These are phyloP conservation scores for Aspergillus alliaceus DNA, from an alignment of 2,329 filamentous ascomycete genomes.

Conservation along the genomic window DNA sequence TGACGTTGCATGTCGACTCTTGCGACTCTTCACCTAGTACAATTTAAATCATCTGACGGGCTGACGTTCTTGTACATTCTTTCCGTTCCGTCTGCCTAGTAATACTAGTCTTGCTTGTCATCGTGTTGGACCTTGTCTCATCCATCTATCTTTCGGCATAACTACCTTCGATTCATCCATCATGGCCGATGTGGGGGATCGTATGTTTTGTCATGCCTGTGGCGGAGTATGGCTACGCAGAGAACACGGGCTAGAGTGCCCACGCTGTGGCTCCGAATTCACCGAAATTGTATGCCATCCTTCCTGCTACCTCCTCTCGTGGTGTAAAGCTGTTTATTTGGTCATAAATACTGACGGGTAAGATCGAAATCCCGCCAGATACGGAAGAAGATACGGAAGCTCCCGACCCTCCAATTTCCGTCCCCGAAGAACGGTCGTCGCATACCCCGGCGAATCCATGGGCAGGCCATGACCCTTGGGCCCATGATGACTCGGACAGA, in stretches of 20 bases:
- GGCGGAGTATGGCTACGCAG: slow-evolving; percentile 76
- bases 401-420: slow-evolving; percentile 27
- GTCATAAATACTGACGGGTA: slow-evolving; percentile 2
- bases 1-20: slow-evolving; percentile 2
- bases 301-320: not conserved
- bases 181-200: slow-evolving; percentile 53
- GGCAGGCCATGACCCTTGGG: slow-evolving; percentile 50
- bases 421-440: slow-evolving; percentile 18
- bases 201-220: slow-evolving; percentile 86
- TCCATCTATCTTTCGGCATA: not conserved
- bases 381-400: slow-evolving; percentile 17
- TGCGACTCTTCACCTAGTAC: not conserved
- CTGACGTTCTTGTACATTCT: not conserved
- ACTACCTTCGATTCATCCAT: not conserved
- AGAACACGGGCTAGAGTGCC: slow-evolving; percentile 68
- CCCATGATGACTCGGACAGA: slow-evolving; percentile 42
- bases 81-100: not conserved
- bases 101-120: not conserved
- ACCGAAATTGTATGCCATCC: slow-evolving; percentile 74
- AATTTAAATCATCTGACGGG: not conserved
- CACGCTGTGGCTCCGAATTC: slow-evolving; percentile 73
- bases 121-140: not conserved
- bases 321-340: not conserved
- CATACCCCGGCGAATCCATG: slow-evolving; percentile 32
- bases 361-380: slow-evolving; percentile 37